Conservation (phyloP, 2,329 filamentous ascomycete genomes). For the Fusarium graminum region DNA sequence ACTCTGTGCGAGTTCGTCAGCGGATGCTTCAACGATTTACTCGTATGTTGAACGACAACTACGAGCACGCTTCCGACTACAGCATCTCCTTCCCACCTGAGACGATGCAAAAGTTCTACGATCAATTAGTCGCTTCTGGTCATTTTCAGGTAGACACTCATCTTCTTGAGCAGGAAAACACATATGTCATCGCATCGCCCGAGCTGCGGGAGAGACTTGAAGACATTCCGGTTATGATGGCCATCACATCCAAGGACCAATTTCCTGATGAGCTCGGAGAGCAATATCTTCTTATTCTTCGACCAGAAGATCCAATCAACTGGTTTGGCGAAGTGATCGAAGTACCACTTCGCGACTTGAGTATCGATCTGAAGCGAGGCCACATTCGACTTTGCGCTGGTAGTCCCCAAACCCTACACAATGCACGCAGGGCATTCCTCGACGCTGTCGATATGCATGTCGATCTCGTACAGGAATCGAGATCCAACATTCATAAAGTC, state of each 20-base stretch:
- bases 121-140: constrained; percentile 82
- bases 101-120: constrained; percentile 80
- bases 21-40: constrained; percentile 97
- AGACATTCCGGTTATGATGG: constrained; percentile 87
- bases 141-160: constrained; percentile 88
- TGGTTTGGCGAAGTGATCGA: constrained; percentile 86
- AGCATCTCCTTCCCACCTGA: constrained; percentile 80
- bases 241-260: constrained; percentile 71
- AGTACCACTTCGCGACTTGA: constrained; percentile 79
- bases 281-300: constrained; percentile 83
- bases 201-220: constrained; percentile 79
- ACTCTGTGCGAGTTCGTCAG: constrained; percentile 95
- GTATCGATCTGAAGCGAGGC: constrained; percentile 86
- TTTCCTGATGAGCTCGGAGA: constrained; percentile 79
- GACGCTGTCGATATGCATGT: constrained; percentile 86
- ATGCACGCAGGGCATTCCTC: constrained; percentile 82
- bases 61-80: constrained; percentile 97
- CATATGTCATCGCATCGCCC: constrained; percentile 88
- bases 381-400: constrained; percentile 90
- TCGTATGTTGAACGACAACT: constrained; percentile 88
- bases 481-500: constrained; percentile 93
- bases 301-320: constrained; percentile 80
- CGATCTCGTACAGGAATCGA: constrained; percentile 89
- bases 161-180: constrained; percentile 77
- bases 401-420: constrained; percentile 82